These are phyloP conservation scores for Ceratobasidium sp. DNA, from an alignment of 1,284 basidiomycete genomes.

Conservation along the genomic window DNA sequence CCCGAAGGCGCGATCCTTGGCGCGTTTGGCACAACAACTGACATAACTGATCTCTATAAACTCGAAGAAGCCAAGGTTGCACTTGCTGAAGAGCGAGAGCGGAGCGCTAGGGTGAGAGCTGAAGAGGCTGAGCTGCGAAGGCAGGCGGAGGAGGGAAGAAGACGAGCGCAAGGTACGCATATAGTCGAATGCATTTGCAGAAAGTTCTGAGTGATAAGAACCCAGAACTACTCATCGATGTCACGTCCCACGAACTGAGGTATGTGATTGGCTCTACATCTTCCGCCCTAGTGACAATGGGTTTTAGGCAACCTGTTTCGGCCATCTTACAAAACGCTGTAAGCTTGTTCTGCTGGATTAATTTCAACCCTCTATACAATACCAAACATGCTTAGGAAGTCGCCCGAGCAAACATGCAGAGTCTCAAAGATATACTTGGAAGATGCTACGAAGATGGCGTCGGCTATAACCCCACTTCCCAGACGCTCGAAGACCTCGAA, in stretches of 20 bases:
- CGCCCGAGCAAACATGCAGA: conserved; percentile 43
- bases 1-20: conserved; percentile 5
- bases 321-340: conserved; percentile 44
- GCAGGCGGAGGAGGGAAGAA: conserved; percentile 44
- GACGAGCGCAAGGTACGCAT: conserved; percentile 45
- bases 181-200: too few species aligned
- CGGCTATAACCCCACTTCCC: conserved; percentile 35
- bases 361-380: not conserved
- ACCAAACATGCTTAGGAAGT: conserved; percentile 3
- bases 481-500: conserved; percentile 50
- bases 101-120: conserved; percentile 43
- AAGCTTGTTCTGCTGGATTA: not conserved
- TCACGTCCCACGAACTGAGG: conserved; percentile 47
- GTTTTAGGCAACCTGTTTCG: conserved; percentile 46
- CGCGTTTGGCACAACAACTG: conserved; percentile 31
- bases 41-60: conserved; percentile 46
- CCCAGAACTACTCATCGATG: conserved; percentile 48
- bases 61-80: conserved; percentile 45
- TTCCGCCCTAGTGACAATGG: not conserved
- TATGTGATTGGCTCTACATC: not conserved
- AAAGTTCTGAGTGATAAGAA: not conserved
- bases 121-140: conserved; percentile 42
- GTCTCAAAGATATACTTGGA: conserved; percentile 30
- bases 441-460: not conserved
- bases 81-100: conserved; percentile 46